A percentile compares a stretch with the other conserved stretches of the same genome.
Conservation (phyloP, 1,284 basidiomycete genomes). For the Bjerkandera adusta region DNA sequence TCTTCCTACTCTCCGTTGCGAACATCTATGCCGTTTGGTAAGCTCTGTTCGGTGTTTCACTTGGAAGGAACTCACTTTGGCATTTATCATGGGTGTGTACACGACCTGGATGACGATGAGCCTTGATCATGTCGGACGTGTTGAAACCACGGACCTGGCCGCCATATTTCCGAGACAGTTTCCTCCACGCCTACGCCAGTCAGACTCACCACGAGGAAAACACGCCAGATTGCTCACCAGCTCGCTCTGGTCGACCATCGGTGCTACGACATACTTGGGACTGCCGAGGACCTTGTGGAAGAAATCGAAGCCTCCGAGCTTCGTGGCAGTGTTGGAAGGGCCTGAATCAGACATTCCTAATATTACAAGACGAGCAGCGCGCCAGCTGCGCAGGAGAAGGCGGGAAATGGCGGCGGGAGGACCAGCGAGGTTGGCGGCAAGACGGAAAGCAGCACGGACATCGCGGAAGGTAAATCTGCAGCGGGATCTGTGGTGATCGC, state of each 20-base stretch:
- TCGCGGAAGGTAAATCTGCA: conserved; percentile 5
- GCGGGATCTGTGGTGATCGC: neutral
- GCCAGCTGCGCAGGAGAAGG: conserved; percentile 4
- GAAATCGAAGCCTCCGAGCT: conserved; percentile 80
- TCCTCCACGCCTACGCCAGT: conserved; percentile 77
- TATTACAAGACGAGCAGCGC: conserved; percentile 1
- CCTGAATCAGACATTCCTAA: conserved; percentile 1
- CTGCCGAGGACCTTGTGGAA: conserved; percentile 76
- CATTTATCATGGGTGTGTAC: conserved; percentile 98
- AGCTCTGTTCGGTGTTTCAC: neutral
- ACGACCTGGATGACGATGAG: conserved; percentile 49
- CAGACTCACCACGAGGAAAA: conserved; percentile 5
- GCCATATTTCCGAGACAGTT: conserved; percentile 85
- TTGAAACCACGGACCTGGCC: conserved; percentile 50
- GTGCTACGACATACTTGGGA: conserved; percentile 88
- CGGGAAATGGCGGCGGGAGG: conserved; percentile 1
- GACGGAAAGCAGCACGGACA: neutral
- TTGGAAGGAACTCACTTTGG: conserved; percentile 51
- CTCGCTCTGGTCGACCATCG: conserved; percentile 98
- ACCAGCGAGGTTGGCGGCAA: neutral
- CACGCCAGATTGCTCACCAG: conserved; percentile 54
- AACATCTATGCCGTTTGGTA: conserved; percentile 53
- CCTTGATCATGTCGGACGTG: neutral
- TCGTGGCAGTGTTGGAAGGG: conserved; percentile 29
- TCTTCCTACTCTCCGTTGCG: conserved; percentile 48